These are phyloP conservation scores for Macrophomina tecta DNA, from an alignment of 2,329 filamentous ascomycete species.

Conservation along the genomic window DNA sequence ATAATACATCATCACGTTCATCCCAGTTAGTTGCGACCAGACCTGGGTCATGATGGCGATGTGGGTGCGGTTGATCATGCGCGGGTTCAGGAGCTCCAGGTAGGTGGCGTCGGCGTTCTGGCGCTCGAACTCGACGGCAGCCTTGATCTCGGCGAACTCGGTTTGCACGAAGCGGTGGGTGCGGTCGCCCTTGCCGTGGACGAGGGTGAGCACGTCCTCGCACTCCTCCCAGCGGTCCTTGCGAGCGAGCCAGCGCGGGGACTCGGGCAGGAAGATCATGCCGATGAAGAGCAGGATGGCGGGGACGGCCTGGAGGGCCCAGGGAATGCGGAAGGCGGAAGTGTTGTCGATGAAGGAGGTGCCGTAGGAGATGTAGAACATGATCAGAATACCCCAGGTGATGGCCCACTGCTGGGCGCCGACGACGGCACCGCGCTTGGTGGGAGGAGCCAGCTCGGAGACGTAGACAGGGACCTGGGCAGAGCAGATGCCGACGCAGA, in stretches of 20 bases:
- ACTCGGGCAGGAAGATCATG: constrained; percentile 57
- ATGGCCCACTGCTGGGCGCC: constrained; percentile 78
- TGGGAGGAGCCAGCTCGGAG: constrained; percentile 66
- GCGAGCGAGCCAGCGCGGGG: constrained; percentile 53
- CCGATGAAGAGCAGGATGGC: constrained; percentile 50
- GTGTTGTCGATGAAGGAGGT: constrained; percentile 42
- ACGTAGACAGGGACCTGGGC: constrained; percentile 74
- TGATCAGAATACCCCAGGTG: constrained; percentile 71
- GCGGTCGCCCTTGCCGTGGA: constrained; percentile 63
- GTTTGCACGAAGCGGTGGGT: constrained; percentile 68
- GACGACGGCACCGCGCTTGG: constrained; percentile 68
- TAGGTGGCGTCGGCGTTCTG: constrained; percentile 72
- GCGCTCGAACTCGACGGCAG: constrained; percentile 75
- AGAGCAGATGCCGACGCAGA: constrained; percentile 76
- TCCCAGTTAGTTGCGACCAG: constrained; percentile 77
- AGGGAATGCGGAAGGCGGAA: constrained; percentile 45
- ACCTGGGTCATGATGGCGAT: constrained; percentile 77
- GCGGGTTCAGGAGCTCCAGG: constrained; percentile 72
- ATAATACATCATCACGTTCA: constrained; percentile 71
- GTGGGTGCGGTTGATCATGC: constrained; percentile 75
- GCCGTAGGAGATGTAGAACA: constrained; percentile 62
- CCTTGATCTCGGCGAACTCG: constrained; percentile 75
- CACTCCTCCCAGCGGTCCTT: constrained; percentile 55
- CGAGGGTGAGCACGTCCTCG: constrained; percentile 48
- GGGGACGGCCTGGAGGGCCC: constrained; percentile 47